phyloP scores from a whole-genome alignment of 176 grass and related monocot species.

The Cocos nucifera region DNA sequence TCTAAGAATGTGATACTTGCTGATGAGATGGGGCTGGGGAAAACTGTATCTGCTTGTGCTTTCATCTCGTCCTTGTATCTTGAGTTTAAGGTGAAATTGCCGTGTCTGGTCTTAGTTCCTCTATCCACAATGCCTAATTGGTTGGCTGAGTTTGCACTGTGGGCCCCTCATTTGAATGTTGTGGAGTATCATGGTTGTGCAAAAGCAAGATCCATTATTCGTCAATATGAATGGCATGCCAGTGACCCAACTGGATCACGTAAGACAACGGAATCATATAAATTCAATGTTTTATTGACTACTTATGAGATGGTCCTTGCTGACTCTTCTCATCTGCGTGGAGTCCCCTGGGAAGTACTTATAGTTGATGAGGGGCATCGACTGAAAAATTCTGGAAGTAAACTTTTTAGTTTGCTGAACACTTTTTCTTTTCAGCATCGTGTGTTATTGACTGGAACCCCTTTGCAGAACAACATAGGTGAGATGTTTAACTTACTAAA shows the following conservation, averaged over 20 bases:
- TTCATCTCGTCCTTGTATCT: constrained; percentile 80
- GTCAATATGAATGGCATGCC: constrained; percentile 92
- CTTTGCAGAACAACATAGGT: constrained; percentile 94
- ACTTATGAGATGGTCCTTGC: constrained; percentile 98
- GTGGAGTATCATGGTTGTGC: constrained; percentile 96
- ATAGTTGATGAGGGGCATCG: constrained; percentile 98
- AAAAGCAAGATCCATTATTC: constrained; percentile 78
- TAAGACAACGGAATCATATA: constrained; percentile 63
- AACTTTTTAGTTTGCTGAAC: constrained; percentile 90
- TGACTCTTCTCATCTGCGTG: constrained; percentile 75
- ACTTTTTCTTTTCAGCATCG: constrained; percentile 85
- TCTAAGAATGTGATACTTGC: constrained; percentile 98
- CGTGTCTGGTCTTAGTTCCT: constrained; percentile 85
- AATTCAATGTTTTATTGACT: constrained; percentile 87
- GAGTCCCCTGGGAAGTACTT: constrained; percentile 91
- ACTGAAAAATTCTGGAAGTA: constrained; percentile 93
- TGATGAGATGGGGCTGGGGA: constrained; percentile 99
- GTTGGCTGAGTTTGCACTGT: constrained; percentile 90
- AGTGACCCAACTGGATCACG: constrained; percentile 41
- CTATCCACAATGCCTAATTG: constrained; percentile 98
- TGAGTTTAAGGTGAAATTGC: constrained; percentile 78
- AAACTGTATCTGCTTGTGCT: constrained; percentile 91
- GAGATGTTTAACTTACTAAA: constrained; percentile 98
- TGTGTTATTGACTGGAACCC: constrained; percentile 94
- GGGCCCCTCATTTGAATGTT: constrained; percentile 95